Evolutionary conservation across 768 basidiomycete genomes (phyloP), one percentile per base, ranked within the genome.

Genomic region (Suillus clintonianus): DNA sequence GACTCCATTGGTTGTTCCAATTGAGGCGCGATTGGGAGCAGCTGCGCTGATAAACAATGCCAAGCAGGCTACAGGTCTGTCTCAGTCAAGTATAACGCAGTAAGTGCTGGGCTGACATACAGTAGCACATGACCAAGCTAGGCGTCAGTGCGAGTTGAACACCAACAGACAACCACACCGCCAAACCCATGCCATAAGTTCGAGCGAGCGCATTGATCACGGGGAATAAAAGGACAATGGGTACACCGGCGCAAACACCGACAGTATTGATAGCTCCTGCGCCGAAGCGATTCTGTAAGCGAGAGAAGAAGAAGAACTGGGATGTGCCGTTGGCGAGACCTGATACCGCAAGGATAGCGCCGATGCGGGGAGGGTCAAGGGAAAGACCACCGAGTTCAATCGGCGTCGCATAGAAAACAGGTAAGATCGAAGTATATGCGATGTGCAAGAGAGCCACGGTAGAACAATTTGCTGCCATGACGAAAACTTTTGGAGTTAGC

Each of bases 1-100:
- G 9, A 86, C 73, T 2, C 90, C 90, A 67, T 91, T 91, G 22
- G 87, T 89, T 4, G 88, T 84, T 10, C 90, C 90, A 7, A 91
- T 79, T 8, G 87, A 85, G 10, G 85, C 83, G 39, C 82, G 81
- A 61, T 89, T 89, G 10, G 91, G 89, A 0, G 90, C 78, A 17
- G 89, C 74, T 66, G 11, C 14, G 3, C 10, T 37, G 22, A 59
- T 10, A 36, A 14, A 43, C n/a, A 43, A 42, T 2, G 19, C 22
- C 54, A 50, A 14, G 32, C 50, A 45, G 9, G n/a, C 43, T 45
- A 45, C 9, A 17, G n/a, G 43, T 45, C 43, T 22, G 43, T 45
- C 43, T 45, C 10, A n/a, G 43, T 45, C n/a, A 45, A 45, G n/a
- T n/a, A 22, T 10, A 45, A 45, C 19, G 10, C n/a, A 45, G 43